These are phyloP conservation scores for Blastocystis sp. DNA, from an alignment of 352 stramenopile genomes.

Conservation along the genomic window DNA sequence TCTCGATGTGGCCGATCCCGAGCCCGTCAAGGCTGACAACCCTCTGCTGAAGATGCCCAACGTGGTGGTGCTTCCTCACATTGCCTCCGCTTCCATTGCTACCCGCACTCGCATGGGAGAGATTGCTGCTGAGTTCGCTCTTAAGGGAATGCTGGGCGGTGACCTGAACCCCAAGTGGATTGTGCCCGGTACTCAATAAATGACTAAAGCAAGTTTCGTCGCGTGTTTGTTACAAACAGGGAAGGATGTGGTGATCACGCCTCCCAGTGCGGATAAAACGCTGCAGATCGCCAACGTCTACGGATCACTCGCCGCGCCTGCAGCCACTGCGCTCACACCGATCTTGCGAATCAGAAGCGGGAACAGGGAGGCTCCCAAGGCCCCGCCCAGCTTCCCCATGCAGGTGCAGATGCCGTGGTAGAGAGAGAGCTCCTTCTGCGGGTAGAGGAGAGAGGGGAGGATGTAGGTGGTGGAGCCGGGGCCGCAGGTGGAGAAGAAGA, in stretches of 20 bases:
- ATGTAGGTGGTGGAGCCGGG: constrained; percentile 49
- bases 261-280: background rate
- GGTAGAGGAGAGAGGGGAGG: constrained; percentile 46
- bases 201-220: constrained; percentile 29
- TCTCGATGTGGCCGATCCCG: constrained; percentile 83
- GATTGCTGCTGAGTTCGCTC: constrained; percentile 69
- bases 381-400: constrained; percentile 51
- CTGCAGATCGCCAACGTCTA: constrained; percentile 14
- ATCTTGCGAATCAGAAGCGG: background rate
- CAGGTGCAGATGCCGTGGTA: constrained; percentile 58
- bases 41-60: constrained; percentile 76
- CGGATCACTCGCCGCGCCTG: background rate
- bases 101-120: constrained; percentile 72
- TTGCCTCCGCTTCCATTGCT: constrained; percentile 75
- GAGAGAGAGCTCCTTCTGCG: constrained; percentile 23
- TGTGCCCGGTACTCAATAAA: constrained; percentile 61
- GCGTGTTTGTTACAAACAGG: background rate
- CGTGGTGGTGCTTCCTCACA: constrained; percentile 76
- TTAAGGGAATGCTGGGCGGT: constrained; percentile 63
- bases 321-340: constrained; percentile 4
- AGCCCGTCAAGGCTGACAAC: constrained; percentile 81
- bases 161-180: constrained; percentile 59
- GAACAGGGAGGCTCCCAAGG: constrained; percentile 37
- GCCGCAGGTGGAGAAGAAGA: constrained; percentile 58
- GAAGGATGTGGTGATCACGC: background rate